Percentiles rank a stretch among this genome's conserved stretches.
Conservation (phyloP, 202 grass and related monocot genomes). For the Elaeis oleifera region DNA sequence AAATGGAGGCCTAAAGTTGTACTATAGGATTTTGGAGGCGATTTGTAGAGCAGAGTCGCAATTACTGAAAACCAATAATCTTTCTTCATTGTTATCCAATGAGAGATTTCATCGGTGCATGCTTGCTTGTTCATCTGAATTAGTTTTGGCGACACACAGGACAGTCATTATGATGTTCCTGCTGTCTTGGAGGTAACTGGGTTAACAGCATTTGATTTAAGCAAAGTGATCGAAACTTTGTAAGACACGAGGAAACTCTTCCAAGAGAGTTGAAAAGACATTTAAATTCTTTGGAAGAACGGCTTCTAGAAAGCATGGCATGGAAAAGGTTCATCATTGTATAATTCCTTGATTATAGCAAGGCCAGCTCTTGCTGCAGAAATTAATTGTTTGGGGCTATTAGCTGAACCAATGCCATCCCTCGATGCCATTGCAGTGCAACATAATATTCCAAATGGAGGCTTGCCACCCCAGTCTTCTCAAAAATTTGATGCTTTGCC, state of each 20-base stretch:
- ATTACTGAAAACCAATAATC: constrained; percentile 50
- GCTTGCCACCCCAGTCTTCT: constrained; percentile 35
- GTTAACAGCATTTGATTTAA: constrained; percentile 95
- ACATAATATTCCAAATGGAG: constrained; percentile 45
- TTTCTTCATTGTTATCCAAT: constrained; percentile 69
- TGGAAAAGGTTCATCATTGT: constrained; percentile 88
- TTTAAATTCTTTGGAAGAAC: constrained; percentile 91
- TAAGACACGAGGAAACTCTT: constrained; percentile 85
- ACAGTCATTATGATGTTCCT: constrained; percentile 93
- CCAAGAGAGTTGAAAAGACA: constrained; percentile 92
- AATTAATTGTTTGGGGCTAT: constrained; percentile 58
- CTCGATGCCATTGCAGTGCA: constrained; percentile 68
- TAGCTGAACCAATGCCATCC: constrained; percentile 87
- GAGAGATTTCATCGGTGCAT: constrained; percentile 92
- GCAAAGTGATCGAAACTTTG: constrained; percentile 88
- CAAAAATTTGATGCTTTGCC: constrained; percentile 38
- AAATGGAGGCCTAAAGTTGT: constrained; percentile 89
- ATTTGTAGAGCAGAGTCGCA: constrained; percentile 67
- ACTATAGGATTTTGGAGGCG: constrained; percentile 72
- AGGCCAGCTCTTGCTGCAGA: constrained; percentile 50
- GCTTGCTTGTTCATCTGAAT: constrained; percentile 85
- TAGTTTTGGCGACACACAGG: constrained; percentile 89
- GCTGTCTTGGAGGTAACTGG: constrained; percentile 78
- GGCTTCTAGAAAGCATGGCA: constrained; percentile 79
- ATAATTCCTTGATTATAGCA: constrained; percentile 80